Conservation (phyloP, 2,329 filamentous ascomycete genomes). For the Neodidymelliopsis sp. region DNA sequence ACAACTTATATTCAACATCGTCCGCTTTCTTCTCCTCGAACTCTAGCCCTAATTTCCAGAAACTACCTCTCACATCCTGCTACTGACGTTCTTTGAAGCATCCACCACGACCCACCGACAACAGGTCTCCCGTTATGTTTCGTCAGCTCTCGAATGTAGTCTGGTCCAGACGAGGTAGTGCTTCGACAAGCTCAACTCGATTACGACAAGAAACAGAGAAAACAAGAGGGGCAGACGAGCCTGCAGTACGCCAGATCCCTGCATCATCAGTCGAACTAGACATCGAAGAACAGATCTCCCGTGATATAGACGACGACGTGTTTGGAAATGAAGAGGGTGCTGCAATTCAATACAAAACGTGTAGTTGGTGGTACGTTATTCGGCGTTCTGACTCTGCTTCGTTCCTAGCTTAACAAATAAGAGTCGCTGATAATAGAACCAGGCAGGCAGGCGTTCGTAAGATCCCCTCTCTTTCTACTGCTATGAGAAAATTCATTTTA, state of each 20-base stretch:
- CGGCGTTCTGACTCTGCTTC: not conserved
- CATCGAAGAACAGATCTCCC: constrained; percentile 19
- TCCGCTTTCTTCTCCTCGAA: no score
- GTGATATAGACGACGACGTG: constrained; percentile 11
- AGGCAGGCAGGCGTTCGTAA: constrained; percentile 55
- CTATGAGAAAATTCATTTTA: no score
- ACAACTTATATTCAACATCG: not conserved
- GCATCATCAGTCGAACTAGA: constrained; percentile 18
- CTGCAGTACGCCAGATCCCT: not conserved
- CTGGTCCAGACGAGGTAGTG: not conserved
- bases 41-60: no score
- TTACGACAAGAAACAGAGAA: not conserved
- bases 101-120: not conserved
- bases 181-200: not conserved
- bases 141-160: not conserved
- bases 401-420: not conserved
- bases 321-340: constrained; percentile 43
- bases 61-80: no score
- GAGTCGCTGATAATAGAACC: not conserved
- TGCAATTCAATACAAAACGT: constrained; percentile 60
- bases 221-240: not conserved
- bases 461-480: not conserved
- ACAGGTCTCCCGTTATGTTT: not conserved
- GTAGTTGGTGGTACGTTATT: constrained; percentile 56
- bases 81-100: no score